Evolutionary conservation across 176 grass and related monocot species (phyloP).

Genomic region (Cymbopogon citratus): DNA sequence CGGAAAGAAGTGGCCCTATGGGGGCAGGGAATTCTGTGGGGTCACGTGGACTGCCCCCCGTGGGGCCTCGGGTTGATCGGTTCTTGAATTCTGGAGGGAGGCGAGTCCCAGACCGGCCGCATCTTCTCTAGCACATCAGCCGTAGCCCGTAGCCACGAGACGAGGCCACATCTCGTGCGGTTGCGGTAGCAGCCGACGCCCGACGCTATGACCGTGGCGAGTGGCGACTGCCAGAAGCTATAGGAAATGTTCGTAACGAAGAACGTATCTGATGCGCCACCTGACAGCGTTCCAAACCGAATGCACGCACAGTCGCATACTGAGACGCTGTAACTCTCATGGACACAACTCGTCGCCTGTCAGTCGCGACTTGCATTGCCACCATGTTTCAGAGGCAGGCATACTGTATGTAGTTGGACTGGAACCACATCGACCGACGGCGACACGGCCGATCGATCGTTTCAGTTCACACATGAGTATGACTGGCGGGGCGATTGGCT

Average conservation of each 20-base stretch:
- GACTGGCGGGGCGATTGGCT: too few species aligned
- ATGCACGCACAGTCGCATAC: too few species aligned
- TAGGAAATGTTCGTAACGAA: too few species aligned
- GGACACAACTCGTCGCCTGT: background rate
- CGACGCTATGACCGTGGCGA: background rate
- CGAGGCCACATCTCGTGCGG: background rate
- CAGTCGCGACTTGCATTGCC: background rate
- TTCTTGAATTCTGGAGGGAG: background rate
- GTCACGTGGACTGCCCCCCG: background rate
- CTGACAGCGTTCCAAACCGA: background rate
- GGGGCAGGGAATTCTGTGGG: background rate
- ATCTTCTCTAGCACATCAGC: background rate
- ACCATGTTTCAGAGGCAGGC: background rate
- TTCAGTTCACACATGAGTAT: slow-evolving; percentile 8
- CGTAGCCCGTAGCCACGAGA: too few species aligned
- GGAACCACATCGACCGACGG: background rate
- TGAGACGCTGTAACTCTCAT: too few species aligned
- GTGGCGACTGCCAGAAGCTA: background rate
- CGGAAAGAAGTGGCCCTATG: background rate
- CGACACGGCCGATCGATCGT: background rate
- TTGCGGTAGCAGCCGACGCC: background rate
- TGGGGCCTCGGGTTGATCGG: background rate
- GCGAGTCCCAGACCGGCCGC: background rate
- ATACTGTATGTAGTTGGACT: background rate
- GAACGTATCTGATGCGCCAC: background rate